Base-by-base conservation (phyloP, 1,139 yeast genomes). In the Kodamaea suecica region DNA sequence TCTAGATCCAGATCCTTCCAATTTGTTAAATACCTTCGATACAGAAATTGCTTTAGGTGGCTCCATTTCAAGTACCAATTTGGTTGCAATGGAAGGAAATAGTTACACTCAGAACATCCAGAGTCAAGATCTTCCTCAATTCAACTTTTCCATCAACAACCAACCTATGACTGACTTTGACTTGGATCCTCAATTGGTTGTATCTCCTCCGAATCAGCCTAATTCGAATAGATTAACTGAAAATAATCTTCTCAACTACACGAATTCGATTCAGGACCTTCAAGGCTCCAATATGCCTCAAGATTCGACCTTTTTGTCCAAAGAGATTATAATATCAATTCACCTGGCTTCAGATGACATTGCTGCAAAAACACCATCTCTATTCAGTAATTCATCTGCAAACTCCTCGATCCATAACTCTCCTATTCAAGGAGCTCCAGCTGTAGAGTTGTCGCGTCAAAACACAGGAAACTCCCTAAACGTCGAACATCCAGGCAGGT, bases 281-380 rank as follows among this genome's bases (percentile, higher is more conserved):
- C n/a, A n/a, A n/a, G n/a, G n/a, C n/a, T n/a, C n/a, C 25, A 47
- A 39, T 48, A 33, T 56, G 41, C 37, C 19, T 30, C 32, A 11
- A 34, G 26, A 23, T n/a, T 5, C 26, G 6, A 7, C 26, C 5
- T 23, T 38, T 31, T 39, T 36, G 9, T 33, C 37, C 13, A 36
- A 38, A n/a, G 47, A 43, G 9, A 58, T 57, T 15, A 52, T 51
- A 30, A 64, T 61, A 20, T 52, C 62, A 27, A 59, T 60, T 32
- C 63, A 55, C 32, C 64, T 47, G 40, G 70, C 61, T 0, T 67
- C 69, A 3, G 69, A 61, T 23, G 50, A 49, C 4, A 46, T 57
- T 5, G 66, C 67, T 2, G 60, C 67, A 3, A 55, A 54, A 37
- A 69, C 75, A 1, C 76, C 75, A 1, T 68, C 74, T 5, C 51